Base-by-base conservation (phyloP, 2,329 filamentous ascomycete species). In the Fusarium nisikadoi region DNA sequence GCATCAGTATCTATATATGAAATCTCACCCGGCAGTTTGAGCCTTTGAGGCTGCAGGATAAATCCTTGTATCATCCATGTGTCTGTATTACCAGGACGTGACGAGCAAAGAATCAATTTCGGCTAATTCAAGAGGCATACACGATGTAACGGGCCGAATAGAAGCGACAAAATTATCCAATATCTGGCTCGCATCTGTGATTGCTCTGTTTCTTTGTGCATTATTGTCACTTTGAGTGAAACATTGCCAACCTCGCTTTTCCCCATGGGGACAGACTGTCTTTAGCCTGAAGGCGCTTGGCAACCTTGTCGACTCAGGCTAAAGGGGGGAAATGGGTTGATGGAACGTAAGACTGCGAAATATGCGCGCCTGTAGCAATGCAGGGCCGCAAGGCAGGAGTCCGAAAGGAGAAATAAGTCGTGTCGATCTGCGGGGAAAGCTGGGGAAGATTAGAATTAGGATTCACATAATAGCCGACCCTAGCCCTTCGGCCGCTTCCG, bases 351-450 rank as follows among this genome's bases (percentile, higher is more conserved):
- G 46, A 65, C 42, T 45, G 33, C 13, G 4, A 25, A 35, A 39
- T 66, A 66, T 27, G 61, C 63, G 63, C 62, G 36, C 63, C 63
- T 59, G 62, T 66, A 36, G 46, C 33, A 59, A n/a, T 23, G 43
- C 2, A 33, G 38, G 33, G 27, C 35, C 13, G 12, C 25, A 29
- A 68, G 19, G 61, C 54, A 41, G n/a, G 6, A 16, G 0, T 17
- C 46, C 50, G 0, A 25, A 68, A 33, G 23, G 19, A 41, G 65
- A 25, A 45, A 55, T 39, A 20, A n/a, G 10, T 6, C 10, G 13
- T 29, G 65, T 36, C 29, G 57, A 68, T 68, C 65, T 57, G 65
- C 65, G 64, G 65, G 64, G 65, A 56, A 68, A 68, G 49, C 65
- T 68, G 63, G 64, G 64, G 57, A 53, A 65, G 16, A 41, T 33